Percentiles rank a stretch among this genome's conserved stretches.
These are phyloP conservation scores for Fagopyrum tataricum DNA, from an alignment of 148 eudicot species.

Conservation along the genomic window DNA sequence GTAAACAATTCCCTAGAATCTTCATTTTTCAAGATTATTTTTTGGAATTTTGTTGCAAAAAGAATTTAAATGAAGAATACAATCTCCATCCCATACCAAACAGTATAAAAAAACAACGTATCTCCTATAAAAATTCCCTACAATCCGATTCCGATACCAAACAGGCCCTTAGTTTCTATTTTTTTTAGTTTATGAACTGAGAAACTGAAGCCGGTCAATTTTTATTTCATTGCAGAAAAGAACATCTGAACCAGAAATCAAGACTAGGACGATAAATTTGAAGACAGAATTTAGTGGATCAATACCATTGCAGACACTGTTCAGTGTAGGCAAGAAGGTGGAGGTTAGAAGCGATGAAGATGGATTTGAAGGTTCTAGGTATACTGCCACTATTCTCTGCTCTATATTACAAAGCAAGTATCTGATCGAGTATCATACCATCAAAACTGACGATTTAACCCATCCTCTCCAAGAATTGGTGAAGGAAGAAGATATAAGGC, in stretches of 20 bases:
- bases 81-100: too few relatives aligned
- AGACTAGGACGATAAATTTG: not conserved
- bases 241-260: not conserved
- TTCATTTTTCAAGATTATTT: too few relatives aligned
- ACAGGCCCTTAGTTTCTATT: too few relatives aligned
- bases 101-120: too few relatives aligned
- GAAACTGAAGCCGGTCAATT: not conserved
- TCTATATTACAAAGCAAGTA: not conserved
- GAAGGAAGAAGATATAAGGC: constrained; percentile 7
- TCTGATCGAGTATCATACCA: constrained; percentile 11
- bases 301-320: not conserved
- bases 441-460: not conserved
- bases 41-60: too few relatives aligned
- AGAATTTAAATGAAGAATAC: too few relatives aligned
- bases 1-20: too few relatives aligned
- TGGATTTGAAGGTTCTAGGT: constrained; percentile 11
- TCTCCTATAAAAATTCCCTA: too few relatives aligned
- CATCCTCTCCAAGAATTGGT: constrained; percentile 4
- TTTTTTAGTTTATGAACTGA: not conserved
- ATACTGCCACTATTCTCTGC: not conserved
- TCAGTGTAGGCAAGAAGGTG: not conserved
- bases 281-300: too few relatives aligned
- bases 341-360: constrained; percentile 10
- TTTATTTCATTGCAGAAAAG: not conserved
- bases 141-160: too few relatives aligned